Percentiles rank a stretch among this genome's conserved stretches.
These are phyloP conservation scores for Eustoma russellianum DNA, from an alignment of 257 asterid genomes.

Conservation along the genomic window DNA sequence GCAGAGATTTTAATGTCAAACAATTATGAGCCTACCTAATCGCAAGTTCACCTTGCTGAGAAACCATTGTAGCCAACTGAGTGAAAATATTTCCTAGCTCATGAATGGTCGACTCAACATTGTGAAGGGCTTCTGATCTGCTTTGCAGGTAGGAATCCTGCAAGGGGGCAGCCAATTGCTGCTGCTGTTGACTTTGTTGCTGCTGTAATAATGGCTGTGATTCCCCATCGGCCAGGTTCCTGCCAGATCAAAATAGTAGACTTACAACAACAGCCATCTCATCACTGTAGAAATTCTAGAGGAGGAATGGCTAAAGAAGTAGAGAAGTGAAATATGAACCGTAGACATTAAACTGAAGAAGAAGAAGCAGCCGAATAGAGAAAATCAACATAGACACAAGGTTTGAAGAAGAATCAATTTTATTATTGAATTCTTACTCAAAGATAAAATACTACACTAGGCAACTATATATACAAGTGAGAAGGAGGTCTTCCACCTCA, in stretches of 20 bases:
- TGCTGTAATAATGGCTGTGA: conserved; percentile 77
- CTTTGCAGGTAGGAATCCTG: conserved; percentile 61
- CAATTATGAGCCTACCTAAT: conserved; percentile 39
- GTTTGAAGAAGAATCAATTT: no score
- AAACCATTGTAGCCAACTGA: conserved; percentile 84
- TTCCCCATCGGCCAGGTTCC: conserved; percentile 66
- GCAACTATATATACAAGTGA: no score
- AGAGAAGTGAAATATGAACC: no score
- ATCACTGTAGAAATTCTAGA: no score
- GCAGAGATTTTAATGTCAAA: not conserved
- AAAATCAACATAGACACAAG: no score
- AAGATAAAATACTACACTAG: no score
- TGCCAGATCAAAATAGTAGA: conserved; percentile 14
- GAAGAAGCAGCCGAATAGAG: no score
- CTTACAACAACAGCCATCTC: no score
- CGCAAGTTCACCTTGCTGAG: conserved; percentile 85
- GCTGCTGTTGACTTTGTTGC: conserved; percentile 75
- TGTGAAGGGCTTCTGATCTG: conserved; percentile 73
- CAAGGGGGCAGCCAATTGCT: conserved; percentile 64
- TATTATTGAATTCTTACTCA: no score
- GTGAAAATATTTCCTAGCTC: conserved; percentile 82
- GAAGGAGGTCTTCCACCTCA: no score
- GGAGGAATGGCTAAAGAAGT: no score
- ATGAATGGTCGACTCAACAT: conserved; percentile 77
- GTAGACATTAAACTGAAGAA: no score